Evolutionary conservation across 768 basidiomycete species (phyloP).

Genomic region (Agrocybe praecox): DNA sequence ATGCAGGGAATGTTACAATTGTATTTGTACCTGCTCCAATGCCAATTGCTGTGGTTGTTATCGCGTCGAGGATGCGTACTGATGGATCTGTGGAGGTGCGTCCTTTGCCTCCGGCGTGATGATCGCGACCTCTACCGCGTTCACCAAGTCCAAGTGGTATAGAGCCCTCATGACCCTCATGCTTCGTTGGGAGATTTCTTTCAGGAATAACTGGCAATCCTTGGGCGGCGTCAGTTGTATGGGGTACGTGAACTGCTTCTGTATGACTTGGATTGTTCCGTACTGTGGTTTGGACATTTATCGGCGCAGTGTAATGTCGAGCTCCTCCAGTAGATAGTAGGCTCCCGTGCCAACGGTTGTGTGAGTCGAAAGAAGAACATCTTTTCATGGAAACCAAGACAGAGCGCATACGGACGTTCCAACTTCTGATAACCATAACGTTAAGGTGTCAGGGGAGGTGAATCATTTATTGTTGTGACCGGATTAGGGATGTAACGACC

Average conservation of each 20-base stretch:
- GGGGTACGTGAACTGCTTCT: background rate
- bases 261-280: background rate
- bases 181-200: background rate
- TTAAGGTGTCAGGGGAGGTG: background rate
- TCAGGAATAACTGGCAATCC: background rate
- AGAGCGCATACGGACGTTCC: background rate
- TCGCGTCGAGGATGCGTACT: conserved; percentile 48
- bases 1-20: background rate
- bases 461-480: no score
- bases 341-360: background rate
- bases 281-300: background rate
- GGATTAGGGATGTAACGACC: no score
- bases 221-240: background rate
- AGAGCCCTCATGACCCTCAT: background rate
- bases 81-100: background rate
- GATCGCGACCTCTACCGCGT: background rate
- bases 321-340: background rate
- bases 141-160: background rate
- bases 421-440: background rate
- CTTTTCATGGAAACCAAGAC: background rate
- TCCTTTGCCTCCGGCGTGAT: background rate
- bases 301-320: background rate
- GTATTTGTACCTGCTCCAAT: conserved; percentile 53
- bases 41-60: conserved; percentile 60
- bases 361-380: background rate